A percentile compares a stretch with the other conserved stretches of the same genome.
Evolutionary conservation across 1,284 basidiomycete species (phyloP).

Genomic region (Trametes versicolor): DNA sequence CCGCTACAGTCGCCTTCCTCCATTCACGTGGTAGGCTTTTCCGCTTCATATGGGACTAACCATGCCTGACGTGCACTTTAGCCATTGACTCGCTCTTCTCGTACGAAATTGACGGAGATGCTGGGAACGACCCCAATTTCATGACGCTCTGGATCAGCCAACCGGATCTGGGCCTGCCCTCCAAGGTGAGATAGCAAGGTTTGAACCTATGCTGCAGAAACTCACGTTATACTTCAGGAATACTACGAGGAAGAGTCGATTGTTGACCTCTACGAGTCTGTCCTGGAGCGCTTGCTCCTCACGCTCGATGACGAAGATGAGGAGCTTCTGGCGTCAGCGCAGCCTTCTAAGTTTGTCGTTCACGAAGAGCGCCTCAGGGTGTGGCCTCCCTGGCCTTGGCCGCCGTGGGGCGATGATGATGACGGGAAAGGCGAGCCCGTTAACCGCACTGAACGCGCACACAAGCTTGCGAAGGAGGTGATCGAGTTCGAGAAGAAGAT

Average conservation of each 20-base stretch:
- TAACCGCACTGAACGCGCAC: constrained; percentile 57
- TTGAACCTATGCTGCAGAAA: neutral
- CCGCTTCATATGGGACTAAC: neutral
- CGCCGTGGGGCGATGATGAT: constrained; percentile 76
- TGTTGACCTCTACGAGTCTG: constrained; percentile 74
- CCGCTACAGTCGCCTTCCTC: constrained; percentile 86
- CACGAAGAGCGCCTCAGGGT: constrained; percentile 67
- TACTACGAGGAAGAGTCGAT: constrained; percentile 89
- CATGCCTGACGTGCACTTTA: constrained; percentile 42
- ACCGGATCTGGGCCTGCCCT: constrained; percentile 85
- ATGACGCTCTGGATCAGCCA: constrained; percentile 92
- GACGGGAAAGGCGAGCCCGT: constrained; percentile 58
- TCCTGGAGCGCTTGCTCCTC: constrained; percentile 75
- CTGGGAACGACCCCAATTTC: constrained; percentile 87
- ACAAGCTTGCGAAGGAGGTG: constrained; percentile 76
- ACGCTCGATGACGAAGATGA: constrained; percentile 65
- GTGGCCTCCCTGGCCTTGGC: constrained; percentile 92
- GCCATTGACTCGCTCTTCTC: constrained; percentile 84
- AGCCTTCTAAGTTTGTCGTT: constrained; percentile 46
- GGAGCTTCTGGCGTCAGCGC: constrained; percentile 22
- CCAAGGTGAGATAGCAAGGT: constrained; percentile 64
- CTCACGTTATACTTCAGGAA: constrained; percentile 59
- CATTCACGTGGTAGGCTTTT: constrained; percentile 78
- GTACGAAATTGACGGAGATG: constrained; percentile 88
- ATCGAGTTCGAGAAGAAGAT: constrained; percentile 85